phyloP scores from a whole-genome alignment of 306 rosid species.

The Quercus ilex region DNA sequence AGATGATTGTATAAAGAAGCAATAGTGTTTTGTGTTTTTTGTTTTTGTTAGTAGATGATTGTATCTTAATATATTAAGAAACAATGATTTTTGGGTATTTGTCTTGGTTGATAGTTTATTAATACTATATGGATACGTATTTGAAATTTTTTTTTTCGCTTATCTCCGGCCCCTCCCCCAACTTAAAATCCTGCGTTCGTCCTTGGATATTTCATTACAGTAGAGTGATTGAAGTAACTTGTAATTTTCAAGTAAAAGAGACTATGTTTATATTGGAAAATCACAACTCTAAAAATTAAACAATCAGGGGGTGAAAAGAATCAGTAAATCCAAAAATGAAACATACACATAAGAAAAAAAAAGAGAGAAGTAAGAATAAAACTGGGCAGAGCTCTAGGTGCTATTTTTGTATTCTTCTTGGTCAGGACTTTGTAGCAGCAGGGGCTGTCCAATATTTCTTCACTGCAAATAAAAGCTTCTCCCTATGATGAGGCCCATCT shows the following conservation, averaged over 20 bases:
- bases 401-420: not conserved
- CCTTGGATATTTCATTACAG: not conserved
- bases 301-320: not conserved
- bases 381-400: not conserved
- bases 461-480: constrained; percentile 65
- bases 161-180: too few species aligned
- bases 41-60: too few species aligned
- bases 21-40: too few species aligned
- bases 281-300: not conserved
- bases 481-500: constrained; percentile 68
- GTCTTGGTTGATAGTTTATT: too few species aligned
- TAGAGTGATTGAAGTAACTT: not conserved
- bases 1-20: too few species aligned
- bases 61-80: too few species aligned
- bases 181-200: too few species aligned
- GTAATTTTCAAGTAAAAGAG: not conserved
- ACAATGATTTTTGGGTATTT: too few species aligned
- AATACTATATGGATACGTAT: too few species aligned
- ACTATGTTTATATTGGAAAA: not conserved
- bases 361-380: not conserved
- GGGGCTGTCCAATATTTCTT: constrained; percentile 89
- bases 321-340: constrained; percentile 2
- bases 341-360: constrained; percentile 1
- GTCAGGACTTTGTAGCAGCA: not conserved
- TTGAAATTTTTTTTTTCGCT: too few species aligned